phyloP scores from a whole-genome alignment of 345 rosid species.

The Hevea brasiliensis region DNA sequence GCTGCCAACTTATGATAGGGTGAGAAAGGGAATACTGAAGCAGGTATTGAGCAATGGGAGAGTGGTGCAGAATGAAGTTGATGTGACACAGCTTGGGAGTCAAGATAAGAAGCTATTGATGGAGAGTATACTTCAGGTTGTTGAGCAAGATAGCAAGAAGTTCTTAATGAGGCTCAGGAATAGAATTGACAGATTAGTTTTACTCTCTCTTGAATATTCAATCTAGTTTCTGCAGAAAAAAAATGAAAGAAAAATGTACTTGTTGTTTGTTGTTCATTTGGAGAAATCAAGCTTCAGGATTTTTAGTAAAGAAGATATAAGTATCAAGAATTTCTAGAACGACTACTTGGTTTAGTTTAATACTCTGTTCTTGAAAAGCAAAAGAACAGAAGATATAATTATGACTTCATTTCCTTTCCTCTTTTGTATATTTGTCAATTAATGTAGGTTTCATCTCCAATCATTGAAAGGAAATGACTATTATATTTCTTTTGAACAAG shows the following conservation, averaged over 20 bases:
- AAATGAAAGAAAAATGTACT: not conserved
- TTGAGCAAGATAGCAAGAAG: constrained; percentile 79
- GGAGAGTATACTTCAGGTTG: constrained; percentile 58
- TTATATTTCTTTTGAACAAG: constrained; percentile 28
- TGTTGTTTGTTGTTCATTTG: too few species aligned
- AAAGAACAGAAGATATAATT: too few species aligned
- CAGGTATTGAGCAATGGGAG: constrained; percentile 57
- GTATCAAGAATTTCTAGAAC: not conserved
- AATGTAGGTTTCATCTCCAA: too few species aligned
- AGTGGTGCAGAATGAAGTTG: constrained; percentile 56
- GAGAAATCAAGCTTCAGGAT: not conserved
- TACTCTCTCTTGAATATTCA: not conserved
- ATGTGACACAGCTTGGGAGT: constrained; percentile 49
- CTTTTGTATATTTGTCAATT: too few species aligned
- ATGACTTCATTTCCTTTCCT: too few species aligned
- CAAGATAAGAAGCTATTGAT: constrained; percentile 65
- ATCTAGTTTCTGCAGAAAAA: not conserved
- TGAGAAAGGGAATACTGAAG: constrained; percentile 62
- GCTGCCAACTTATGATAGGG: constrained; percentile 75
- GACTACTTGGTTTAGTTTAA: too few species aligned
- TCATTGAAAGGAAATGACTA: not conserved
- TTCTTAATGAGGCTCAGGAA: constrained; percentile 60
- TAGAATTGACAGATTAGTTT: constrained; percentile 59
- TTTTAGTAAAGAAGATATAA: not conserved
- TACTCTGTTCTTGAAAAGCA: too few species aligned